Base-by-base conservation (phyloP, 768 basidiomycete species). In the Flagelloscypha sp. region DNA sequence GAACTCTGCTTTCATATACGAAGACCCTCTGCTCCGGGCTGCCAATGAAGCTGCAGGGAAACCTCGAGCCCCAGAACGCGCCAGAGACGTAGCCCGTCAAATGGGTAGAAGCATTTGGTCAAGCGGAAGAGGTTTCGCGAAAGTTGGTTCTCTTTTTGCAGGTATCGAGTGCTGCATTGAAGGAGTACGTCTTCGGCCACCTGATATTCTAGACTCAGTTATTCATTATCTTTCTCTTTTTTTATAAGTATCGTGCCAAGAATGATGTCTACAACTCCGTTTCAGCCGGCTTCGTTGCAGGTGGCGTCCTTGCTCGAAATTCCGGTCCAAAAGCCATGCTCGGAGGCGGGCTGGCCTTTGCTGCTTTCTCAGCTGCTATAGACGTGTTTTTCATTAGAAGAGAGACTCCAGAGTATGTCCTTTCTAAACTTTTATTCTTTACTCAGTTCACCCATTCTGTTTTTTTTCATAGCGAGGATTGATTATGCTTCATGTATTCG, bases 111-210 rank as follows among this genome's bases (percentile, higher is more conserved):
- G 81, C 22, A 94, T 97, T 89, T 89, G 77, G 77, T 66, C 70
- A 19, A 84, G 70, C 32, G 93, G 94, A 13, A 92, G 84, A 57
- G 84, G 89, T 1, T 97, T 97, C 50, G 92, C 79, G 0, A 93
- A 90, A 64, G 88, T 98, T 30, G 94, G 90, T 12, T 87, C 87
- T 9, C 51, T 98, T 28, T 98, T 87, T 55, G 83, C 90, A n/a
- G 92, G 93, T 18, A 78, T 88, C 6, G 94, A 98, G 61, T 98
- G 94, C 49, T 80, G 89, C 37, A 83, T 97, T 37, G 94, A 98
- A 63, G 85, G 81, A 46, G 93, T 86, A 58, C 54, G 90, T 78
- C 11, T 13, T 17, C 20, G 30, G 24, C 33, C 17, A 19, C 29
- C 9, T 36, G 23, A 36, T 17, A 27, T 27, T 10, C 13, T 9